Evolutionary conservation across 495 filamentous ascomycete species (phyloP), one percentile per base, ranked within the genome.

Genomic region (Rhypophila decipiens): DNA sequence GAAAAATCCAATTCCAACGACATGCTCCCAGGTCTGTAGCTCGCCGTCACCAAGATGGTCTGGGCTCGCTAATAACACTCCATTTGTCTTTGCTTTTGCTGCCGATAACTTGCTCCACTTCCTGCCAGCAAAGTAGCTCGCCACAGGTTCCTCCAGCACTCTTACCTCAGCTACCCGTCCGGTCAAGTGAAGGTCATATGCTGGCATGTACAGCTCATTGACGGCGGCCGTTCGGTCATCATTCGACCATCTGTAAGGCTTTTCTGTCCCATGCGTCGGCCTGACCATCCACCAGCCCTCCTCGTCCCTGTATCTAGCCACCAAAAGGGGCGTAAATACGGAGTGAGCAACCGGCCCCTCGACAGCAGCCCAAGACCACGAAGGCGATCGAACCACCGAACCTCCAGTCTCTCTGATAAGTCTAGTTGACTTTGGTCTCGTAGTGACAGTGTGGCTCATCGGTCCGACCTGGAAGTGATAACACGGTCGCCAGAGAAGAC

Each of bases 391-490:
- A 18, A 24, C 41, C n/a, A 48, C 24, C 15, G 45, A 7, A 13
- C 27, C 34, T n/a, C n/a, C n/a, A n/a, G n/a, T n/a, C n/a, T n/a
- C n/a, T 21, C 17, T 38, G 17, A 36, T 39, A 22, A 48, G 37
- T 17, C 15, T 48, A 10, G 36, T 48, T n/a, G n/a, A n/a, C n/a
- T n/a, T n/a, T n/a, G n/a, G n/a, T n/a, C n/a, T n/a, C n/a, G n/a
- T n/a, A n/a, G n/a, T n/a, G n/a, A n/a, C n/a, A n/a, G n/a, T n/a
- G n/a, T n/a, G n/a, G n/a, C n/a, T n/a, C n/a, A n/a, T n/a, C n/a
- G n/a, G n/a, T 19, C n/a, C n/a, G n/a, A n/a, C n/a, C n/a, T n/a
- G n/a, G 44, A 39, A 41, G 7, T 48, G 45, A 37, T 48, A 48
- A 24, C 18, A 35, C 21, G 45, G 45, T 34, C 45, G 29, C 45